These are phyloP conservation scores for Patellifolia procumbens DNA, from an alignment of 179 eudicot genomes.

Conservation along the genomic window DNA sequence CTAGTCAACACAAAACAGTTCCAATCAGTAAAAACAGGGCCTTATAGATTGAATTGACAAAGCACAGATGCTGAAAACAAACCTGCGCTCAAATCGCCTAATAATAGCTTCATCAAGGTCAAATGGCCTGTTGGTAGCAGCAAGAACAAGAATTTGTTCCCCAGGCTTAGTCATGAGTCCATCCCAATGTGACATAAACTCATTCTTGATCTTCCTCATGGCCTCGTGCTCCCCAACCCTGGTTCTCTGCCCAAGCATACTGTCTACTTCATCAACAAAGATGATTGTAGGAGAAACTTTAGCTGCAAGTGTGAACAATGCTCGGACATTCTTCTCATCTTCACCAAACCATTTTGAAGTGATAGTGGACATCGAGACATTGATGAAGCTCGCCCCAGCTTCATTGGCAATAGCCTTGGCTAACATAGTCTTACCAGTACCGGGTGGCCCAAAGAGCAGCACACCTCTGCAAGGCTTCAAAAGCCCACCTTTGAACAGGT, in stretches of 20 bases:
- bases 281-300: slow-evolving; percentile 86
- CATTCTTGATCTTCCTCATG: slow-evolving; percentile 91
- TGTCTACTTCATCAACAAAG: slow-evolving; percentile 92
- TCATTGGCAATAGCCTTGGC: slow-evolving; percentile 98
- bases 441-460: slow-evolving; percentile 88
- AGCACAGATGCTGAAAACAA: background rate
- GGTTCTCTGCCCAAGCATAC: slow-evolving; percentile 94
- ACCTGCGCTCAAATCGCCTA: slow-evolving; percentile 98
- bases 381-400: slow-evolving; percentile 97
- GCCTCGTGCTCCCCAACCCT: slow-evolving; percentile 99
- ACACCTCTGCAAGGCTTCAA: slow-evolving; percentile 93
- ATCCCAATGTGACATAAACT: slow-evolving; percentile 97
- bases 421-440: slow-evolving; percentile 95
- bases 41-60: background rate
- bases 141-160: slow-evolving; percentile 89
- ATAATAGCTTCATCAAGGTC: slow-evolving; percentile 96
- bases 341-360: slow-evolving; percentile 99
- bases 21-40: too few relatives aligned
- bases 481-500: slow-evolving; percentile 90
- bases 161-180: slow-evolving; percentile 80
- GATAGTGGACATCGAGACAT: slow-evolving; percentile 94
- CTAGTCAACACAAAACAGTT: too few relatives aligned
- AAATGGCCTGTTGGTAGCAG: slow-evolving; percentile 93
- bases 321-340: slow-evolving; percentile 92
- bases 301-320: slow-evolving; percentile 87